These are phyloP conservation scores for Eucalyptus leucophloia DNA, from an alignment of 345 rosid genomes.

Conservation along the genomic window DNA sequence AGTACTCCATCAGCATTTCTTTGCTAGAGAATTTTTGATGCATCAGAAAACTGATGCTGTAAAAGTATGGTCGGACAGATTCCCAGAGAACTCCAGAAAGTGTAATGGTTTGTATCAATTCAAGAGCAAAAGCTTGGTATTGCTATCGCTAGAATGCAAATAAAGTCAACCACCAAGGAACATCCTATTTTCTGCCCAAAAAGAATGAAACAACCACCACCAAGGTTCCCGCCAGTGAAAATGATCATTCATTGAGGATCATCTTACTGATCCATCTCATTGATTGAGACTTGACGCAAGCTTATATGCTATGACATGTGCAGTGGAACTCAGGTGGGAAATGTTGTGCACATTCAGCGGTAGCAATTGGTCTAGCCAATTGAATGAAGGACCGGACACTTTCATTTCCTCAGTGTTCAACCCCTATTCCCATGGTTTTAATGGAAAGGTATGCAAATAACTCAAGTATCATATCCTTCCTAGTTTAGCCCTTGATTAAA, in stretches of 20 bases:
- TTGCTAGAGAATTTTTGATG: neutral
- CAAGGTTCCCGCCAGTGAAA: neutral
- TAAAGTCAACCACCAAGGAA: neutral
- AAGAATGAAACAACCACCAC: neutral
- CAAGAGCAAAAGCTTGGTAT: neutral
- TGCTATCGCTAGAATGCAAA: neutral
- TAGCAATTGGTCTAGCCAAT: neutral
- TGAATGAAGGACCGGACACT: neutral
- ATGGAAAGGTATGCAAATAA: neutral
- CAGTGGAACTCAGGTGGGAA: neutral
- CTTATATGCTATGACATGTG: neutral
- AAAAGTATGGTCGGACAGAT: neutral
- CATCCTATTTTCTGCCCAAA: neutral
- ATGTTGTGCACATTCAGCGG: neutral
- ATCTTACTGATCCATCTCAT: neutral
- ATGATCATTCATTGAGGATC: neutral
- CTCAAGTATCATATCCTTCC: neutral
- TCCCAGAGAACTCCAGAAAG: neutral
- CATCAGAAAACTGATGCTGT: neutral
- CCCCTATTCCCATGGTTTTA: neutral
- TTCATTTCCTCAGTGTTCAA: neutral
- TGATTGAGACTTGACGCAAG: neutral
- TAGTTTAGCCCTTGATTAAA: neutral
- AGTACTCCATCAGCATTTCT: conserved; percentile 19
- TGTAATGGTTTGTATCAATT: neutral